Base-by-base conservation (phyloP, 106 monocot species). In the Ottelia alismoides region DNA sequence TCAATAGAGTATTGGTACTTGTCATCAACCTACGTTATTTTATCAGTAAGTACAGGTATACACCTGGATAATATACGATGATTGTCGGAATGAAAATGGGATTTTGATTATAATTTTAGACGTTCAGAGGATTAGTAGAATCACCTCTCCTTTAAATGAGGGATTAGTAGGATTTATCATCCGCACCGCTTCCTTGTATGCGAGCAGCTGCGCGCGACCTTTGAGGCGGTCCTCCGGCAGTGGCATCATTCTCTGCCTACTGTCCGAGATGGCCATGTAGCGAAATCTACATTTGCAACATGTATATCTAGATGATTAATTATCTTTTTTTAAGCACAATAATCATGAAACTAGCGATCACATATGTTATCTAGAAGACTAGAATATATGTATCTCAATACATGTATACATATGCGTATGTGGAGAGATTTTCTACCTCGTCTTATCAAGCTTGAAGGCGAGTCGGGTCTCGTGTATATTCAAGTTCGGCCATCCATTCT, bases 21-120 rank as follows among this genome's bases (percentile, higher is more conserved):
- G 43, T 55, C 53, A 23, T 65, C 65, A 30, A 65, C 65, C 65
- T n/a, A n/a, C n/a, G n/a, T n/a, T n/a, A n/a, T n/a, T n/a, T n/a
- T n/a, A n/a, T n/a, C n/a, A n/a, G n/a, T n/a, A n/a, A n/a, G n/a
- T 65, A 47, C 25, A 23, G 1, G 9, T 1, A 23, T 2, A 25
- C 7, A 20, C 9, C 52, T 11, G 9, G 2, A 53, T 25, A 23
- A 53, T 22, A 9, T 53, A 9, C 22, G 20, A 22, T 9, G 6
- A 27, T 53, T 11, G 31, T 11, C 14, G 11, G 31, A 11, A 16
- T 22, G 2, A 25, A 40, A n/a, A n/a, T n/a, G n/a, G n/a, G n/a
- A n/a, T n/a, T n/a, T n/a, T n/a, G n/a, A n/a, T n/a, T n/a, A n/a
- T n/a, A n/a, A n/a, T n/a, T n/a, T n/a, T n/a, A n/a, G n/a, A n/a